Percentiles rank a stretch among this genome's conserved stretches.
These are phyloP conservation scores for Paraurostyla sp. DNA, from an alignment of 73 alveolate species.

Conservation along the genomic window DNA sequence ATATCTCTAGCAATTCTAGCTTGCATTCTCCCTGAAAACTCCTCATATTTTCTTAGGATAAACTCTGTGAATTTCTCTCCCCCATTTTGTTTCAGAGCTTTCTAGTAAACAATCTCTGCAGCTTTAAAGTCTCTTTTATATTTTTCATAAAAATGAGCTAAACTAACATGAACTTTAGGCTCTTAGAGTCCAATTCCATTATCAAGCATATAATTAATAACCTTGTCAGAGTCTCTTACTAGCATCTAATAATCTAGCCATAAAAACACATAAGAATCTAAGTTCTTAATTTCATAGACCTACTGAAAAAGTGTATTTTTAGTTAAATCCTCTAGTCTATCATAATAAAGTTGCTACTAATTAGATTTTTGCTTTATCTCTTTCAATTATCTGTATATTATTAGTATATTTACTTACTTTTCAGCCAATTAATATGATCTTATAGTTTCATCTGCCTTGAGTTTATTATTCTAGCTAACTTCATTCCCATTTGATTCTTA, in stretches of 20 bases:
- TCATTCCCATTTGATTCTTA: no score
- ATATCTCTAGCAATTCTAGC: conserved; percentile 15
- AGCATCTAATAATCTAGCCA: conserved; percentile 6
- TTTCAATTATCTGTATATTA: no score
- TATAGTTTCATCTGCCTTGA: no score
- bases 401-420: no score
- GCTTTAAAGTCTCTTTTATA: not conserved
- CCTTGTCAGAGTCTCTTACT: conserved; percentile 24
- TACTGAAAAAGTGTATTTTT: not conserved
- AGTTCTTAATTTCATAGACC: not conserved
- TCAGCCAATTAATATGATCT: no score
- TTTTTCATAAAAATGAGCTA: conserved; percentile 8
- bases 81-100: not conserved
- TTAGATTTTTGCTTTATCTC: no score
- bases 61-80: not conserved
- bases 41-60: not conserved
- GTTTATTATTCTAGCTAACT: no score
- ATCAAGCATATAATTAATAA: conserved; percentile 18
- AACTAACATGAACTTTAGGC: not conserved
- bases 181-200: not conserved
- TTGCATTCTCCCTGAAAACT: conserved; percentile 22
- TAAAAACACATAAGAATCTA: not conserved
- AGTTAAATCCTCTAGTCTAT: not conserved
- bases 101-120: not conserved
- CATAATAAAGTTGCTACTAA: not conserved